Evolutionary conservation across 129 eudicot species (phyloP).

Genomic region (Lonicera japonica): DNA sequence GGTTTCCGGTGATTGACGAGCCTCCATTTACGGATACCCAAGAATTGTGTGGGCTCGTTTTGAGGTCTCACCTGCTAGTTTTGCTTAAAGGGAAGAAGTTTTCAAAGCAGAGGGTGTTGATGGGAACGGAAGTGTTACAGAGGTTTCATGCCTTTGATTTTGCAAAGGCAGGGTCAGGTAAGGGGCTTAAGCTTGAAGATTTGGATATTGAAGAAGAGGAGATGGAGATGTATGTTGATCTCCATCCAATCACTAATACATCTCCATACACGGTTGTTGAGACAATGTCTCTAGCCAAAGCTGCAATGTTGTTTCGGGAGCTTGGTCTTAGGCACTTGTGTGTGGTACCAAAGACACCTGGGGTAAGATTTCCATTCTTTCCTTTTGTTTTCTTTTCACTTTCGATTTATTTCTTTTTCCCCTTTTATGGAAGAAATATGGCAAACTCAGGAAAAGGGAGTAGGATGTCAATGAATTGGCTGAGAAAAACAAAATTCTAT

Average conservation of each 20-base stretch:
- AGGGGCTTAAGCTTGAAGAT: slow-evolving; percentile 77
- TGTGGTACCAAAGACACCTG: slow-evolving; percentile 65
- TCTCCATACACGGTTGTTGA: slow-evolving; percentile 93
- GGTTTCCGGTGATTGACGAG: slow-evolving; percentile 95
- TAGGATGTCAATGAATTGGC: neutral
- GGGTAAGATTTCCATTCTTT: slow-evolving; percentile 12
- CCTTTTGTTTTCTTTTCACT: slow-evolving; percentile 14
- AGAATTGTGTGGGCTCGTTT: slow-evolving; percentile 79
- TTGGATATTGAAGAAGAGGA: slow-evolving; percentile 58
- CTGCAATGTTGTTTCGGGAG: slow-evolving; percentile 73
- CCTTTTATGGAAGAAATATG: neutral
- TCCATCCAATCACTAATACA: slow-evolving; percentile 84
- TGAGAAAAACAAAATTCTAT: neutral
- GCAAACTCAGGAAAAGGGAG: slow-evolving; percentile 14
- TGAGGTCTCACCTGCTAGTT: slow-evolving; percentile 88
- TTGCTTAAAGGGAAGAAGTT: slow-evolving; percentile 71
- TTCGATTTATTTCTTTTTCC: neutral
- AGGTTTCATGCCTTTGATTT: slow-evolving; percentile 71
- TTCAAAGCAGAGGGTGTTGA: slow-evolving; percentile 30
- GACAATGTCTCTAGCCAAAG: slow-evolving; percentile 94
- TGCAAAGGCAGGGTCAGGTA: slow-evolving; percentile 93
- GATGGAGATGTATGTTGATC: slow-evolving; percentile 92
- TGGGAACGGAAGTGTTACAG: slow-evolving; percentile 44
- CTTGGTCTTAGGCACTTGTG: slow-evolving; percentile 93
- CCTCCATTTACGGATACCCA: slow-evolving; percentile 88